phyloP scores from a whole-genome alignment of 208 protist genomes.

The Endotrypanum monterogeii region DNA sequence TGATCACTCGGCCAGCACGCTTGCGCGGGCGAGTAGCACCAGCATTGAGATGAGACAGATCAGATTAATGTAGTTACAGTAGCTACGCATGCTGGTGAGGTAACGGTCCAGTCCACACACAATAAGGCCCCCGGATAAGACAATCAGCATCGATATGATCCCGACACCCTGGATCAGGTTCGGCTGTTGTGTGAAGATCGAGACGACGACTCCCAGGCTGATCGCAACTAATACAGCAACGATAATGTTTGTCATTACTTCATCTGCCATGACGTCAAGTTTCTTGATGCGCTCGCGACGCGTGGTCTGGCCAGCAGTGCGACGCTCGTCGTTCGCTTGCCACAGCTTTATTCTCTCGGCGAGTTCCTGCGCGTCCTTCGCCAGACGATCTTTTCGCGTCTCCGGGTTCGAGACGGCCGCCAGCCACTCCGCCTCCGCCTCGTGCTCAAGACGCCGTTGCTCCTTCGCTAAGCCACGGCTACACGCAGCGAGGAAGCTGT shows the following conservation, averaged over 20 bases:
- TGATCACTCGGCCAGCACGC: slow-evolving; percentile 18
- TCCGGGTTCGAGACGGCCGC: slow-evolving; percentile 10
- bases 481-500: slow-evolving; percentile 39
- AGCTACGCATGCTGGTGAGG: slow-evolving; percentile 18
- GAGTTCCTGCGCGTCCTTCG: slow-evolving; percentile 13
- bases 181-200: slow-evolving; percentile 35
- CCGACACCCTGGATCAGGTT: slow-evolving; percentile 59
- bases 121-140: slow-evolving; percentile 40
- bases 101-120: slow-evolving; percentile 27
- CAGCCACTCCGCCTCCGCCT: slow-evolving; percentile 16
- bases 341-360: slow-evolving; percentile 30
- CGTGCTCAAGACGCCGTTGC: slow-evolving; percentile 23
- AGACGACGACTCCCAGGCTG: slow-evolving; percentile 25
- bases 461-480: slow-evolving; percentile 28
- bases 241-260: slow-evolving; percentile 54
- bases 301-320: slow-evolving; percentile 19
- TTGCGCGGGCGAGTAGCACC: slow-evolving; percentile 20
- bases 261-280: slow-evolving; percentile 33
- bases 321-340: slow-evolving; percentile 38
- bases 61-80: slow-evolving; percentile 31
- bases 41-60: slow-evolving; percentile 17
- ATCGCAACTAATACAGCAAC: slow-evolving; percentile 35
- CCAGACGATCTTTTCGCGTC: slow-evolving; percentile 23
- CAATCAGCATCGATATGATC: slow-evolving; percentile 29
- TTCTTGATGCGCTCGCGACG: slow-evolving; percentile 33